Evolutionary conservation across 768 basidiomycete species (phyloP), one percentile per base, ranked within the genome.

Genomic region (Naganishia friedmannii): DNA sequence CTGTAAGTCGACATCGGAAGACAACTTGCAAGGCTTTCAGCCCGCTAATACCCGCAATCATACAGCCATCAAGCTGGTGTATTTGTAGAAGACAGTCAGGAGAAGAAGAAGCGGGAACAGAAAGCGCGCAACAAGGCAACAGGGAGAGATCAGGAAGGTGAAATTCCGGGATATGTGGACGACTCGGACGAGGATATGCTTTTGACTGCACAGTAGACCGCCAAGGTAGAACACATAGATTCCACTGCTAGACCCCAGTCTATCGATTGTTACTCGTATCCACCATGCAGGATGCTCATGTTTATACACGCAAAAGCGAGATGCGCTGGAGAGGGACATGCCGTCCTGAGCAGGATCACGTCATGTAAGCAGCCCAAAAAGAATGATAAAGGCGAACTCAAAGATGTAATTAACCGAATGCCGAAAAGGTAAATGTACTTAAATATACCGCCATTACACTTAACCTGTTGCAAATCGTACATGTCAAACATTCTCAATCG

Each of bases 1-100:
- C 55, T 71, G 70, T 71, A 53, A 51, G 70, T 67, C n/a, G 23
- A n/a, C 1, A 21, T 65, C 3, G 32, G 65, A 28, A 23, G 17
- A 3, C 23, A 0, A 45, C 23, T 53, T 28, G 21, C 29, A 21
- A 21, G 37, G 17, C 15, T 17, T 5, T 29, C 58, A 19, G 37
- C 13, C 23, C 37, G 23, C 21, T 28, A 2, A 46, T 37, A 31
- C 29, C 32, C 34, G 32, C 32, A 39, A 28, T 53, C 13, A 6
- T 31, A 39, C 34, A 53, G 53, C 31, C 32, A 34, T 53, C 67
- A 68, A 56, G 42, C 42, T 13, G 32, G 67, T 7, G 26, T 42
- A 1, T 42, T 63, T 26, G 23, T 39, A 1, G 54, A 69, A 8
- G 32, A 42, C 45, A n/a, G n/a, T 3, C 55, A 60, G 56, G 51